These are phyloP conservation scores for Clitoria ternatea DNA, from an alignment of 306 rosid genomes.

Conservation along the genomic window DNA sequence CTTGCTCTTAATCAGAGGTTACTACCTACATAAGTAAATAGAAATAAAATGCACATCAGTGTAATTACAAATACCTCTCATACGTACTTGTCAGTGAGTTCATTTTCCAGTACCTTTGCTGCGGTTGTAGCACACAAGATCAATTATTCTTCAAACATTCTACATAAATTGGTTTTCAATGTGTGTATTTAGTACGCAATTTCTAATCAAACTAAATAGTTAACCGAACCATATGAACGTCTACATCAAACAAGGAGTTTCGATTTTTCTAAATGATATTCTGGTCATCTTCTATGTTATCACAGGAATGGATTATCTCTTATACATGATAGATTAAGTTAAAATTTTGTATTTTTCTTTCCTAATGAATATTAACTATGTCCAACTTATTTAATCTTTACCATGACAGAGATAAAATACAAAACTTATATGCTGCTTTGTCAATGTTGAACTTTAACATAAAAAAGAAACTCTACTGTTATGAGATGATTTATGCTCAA, in stretches of 20 bases:
- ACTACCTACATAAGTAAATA: not conserved
- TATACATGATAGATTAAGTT: not conserved
- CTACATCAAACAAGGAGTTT: too few relatives aligned
- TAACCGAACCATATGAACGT: too few relatives aligned
- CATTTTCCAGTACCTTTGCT: not conserved
- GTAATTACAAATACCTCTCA: slow-evolving; percentile 2
- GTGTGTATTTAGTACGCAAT: not conserved
- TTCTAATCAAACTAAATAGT: not conserved
- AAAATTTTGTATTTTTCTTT: not conserved
- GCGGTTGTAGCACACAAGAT: not conserved
- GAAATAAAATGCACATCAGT: not conserved
- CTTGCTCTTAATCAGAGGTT: not conserved
- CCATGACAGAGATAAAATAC: too few relatives aligned
- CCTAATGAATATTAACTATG: not conserved
- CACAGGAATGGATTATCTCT: not conserved
- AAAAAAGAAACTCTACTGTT: too few relatives aligned
- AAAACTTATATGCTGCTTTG: not conserved
- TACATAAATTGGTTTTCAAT: not conserved
- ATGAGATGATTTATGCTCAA: too few relatives aligned
- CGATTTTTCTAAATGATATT: too few relatives aligned
- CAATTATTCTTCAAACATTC: not conserved
- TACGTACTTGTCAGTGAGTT: not conserved
- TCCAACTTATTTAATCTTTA: not conserved
- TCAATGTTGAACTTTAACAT: not conserved
- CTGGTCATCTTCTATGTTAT: not conserved